Percentiles rank a stretch among this genome's conserved stretches.
Conservation (phyloP, 164 flowering plant species). For the Cinnamomum micranthum region DNA sequence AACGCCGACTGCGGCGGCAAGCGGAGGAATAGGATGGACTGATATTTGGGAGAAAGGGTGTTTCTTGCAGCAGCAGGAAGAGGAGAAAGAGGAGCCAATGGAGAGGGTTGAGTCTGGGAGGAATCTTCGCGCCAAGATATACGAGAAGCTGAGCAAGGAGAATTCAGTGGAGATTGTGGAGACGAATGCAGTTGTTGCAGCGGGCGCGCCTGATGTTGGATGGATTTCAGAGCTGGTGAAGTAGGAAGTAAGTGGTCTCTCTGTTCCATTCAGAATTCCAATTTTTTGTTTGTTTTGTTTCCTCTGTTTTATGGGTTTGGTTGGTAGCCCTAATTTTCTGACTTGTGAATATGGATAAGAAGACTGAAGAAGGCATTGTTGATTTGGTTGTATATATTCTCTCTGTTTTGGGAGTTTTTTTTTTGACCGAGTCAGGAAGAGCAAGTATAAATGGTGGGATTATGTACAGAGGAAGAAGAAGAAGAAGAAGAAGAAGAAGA, state of each 20-base stretch:
- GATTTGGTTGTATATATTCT: not conserved
- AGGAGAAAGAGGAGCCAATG: conserved; percentile 56
- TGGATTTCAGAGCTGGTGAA: conserved; percentile 75
- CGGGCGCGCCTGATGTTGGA: conserved; percentile 54
- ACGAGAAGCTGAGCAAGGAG: conserved; percentile 62
- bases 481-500: too few species aligned
- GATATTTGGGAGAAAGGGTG: conserved; percentile 19
- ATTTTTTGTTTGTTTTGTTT: not conserved
- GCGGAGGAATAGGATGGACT: conserved; percentile 9
- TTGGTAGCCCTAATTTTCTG: not conserved
- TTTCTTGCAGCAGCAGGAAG: conserved; percentile 12
- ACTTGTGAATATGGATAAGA: conserved; percentile 9
- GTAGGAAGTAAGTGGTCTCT: conserved; percentile 20
- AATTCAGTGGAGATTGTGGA: conserved; percentile 34
- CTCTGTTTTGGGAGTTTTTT: too few species aligned
- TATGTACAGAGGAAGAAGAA: too few species aligned
- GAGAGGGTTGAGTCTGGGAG: conserved; percentile 81
- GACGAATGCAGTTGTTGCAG: conserved; percentile 27
- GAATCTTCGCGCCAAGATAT: conserved; percentile 50
- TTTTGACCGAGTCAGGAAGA: too few species aligned
- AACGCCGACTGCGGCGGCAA: conserved; percentile 43
- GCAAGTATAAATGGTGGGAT: too few species aligned
- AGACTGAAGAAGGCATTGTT: not conserved
- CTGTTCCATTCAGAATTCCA: not conserved
- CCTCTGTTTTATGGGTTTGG: not conserved